Evolutionary conservation across 2,329 filamentous ascomycete genomes (phyloP), one percentile per base, ranked within the genome.

Genomic region (Ascochyta pisi): DNA sequence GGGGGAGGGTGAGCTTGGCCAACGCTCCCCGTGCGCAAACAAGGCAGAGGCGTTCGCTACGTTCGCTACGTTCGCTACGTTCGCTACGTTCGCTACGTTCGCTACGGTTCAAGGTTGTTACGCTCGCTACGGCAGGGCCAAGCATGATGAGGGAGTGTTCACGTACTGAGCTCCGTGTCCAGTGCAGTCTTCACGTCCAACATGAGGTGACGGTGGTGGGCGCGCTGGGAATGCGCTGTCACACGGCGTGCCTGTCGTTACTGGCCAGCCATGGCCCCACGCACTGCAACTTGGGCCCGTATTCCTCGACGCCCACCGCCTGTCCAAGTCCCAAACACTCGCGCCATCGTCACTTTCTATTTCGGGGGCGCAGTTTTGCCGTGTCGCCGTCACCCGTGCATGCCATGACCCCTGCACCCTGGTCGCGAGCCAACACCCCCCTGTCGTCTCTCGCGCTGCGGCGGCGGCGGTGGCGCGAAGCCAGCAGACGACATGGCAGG

Each of bases 291-390:
- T 46, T 29, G 52, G 58, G 49, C 61, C 63, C 65, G 66, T 67
- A 61, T 62, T 54, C 40, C 45, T 56, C 54, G 50, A 63, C 60
- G 48, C 46, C 43, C 37, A 56, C 45, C 50, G 46, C 60, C 58
- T 46, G 51, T 58, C 58, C 60, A 58, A 57, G 63, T 68, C 62
- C 67, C 57, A 64, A 62, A 67, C 63, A 65, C 57, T 61, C 58
- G 59, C 67, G 54, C 62, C 53, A 63, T 57, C 50, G 58, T 63
- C 56, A 55, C 27, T 55, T 65, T 57, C 69, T 73, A 73, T 73
- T 73, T 62, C 63, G 51, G 62, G 64, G 60, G 9, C 42, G 50
- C 54, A 52, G 55, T 60, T 61, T 57, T 65, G 62, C 66, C 64
- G 66, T 64, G 38, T 48, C 54, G 60, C 61, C 64, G 66, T 62